phyloP scores from a whole-genome alignment of 129 eudicot genomes.

The Flaveria sonorensis region DNA sequence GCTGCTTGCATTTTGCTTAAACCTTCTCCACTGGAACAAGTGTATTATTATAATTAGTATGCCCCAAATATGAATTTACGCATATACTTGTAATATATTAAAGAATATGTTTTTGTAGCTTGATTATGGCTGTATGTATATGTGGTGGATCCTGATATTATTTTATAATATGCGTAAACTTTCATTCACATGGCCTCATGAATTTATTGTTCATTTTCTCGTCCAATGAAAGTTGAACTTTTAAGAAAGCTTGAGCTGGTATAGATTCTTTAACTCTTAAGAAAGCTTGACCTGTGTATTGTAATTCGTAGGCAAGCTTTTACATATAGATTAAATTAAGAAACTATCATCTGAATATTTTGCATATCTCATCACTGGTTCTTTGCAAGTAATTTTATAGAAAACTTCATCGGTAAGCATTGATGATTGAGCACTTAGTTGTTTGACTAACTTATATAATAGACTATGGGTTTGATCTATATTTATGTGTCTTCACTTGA shows the following conservation, averaged over 20 bases:
- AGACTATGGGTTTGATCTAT: conserved; percentile 19
- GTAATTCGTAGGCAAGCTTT: background rate
- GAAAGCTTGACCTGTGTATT: background rate
- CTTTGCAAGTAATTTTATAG: conserved; percentile 1
- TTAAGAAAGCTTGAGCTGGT: conserved; percentile 9
- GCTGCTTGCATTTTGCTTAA: conserved; percentile 11
- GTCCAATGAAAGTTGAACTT: background rate
- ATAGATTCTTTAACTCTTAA: background rate
- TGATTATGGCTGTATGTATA: background rate
- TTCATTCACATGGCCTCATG: background rate
- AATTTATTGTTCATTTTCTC: background rate
- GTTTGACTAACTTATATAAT: conserved; percentile 12
- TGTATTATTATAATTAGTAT: conserved; percentile 7
- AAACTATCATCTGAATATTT: conserved; percentile 10
- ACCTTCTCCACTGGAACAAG: background rate
- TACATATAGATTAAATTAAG: background rate
- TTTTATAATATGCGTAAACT: background rate
- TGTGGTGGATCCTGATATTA: background rate
- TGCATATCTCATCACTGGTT: background rate
- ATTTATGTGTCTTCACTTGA: conserved; percentile 4
- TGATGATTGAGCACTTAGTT: conserved; percentile 17
- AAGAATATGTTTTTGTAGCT: background rate
- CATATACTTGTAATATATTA: background rate
- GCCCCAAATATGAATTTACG: background rate
- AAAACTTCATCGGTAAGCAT: background rate